These are phyloP conservation scores for Mycena latifolia DNA, from an alignment of 768 basidiomycete genomes.

Conservation along the genomic window DNA sequence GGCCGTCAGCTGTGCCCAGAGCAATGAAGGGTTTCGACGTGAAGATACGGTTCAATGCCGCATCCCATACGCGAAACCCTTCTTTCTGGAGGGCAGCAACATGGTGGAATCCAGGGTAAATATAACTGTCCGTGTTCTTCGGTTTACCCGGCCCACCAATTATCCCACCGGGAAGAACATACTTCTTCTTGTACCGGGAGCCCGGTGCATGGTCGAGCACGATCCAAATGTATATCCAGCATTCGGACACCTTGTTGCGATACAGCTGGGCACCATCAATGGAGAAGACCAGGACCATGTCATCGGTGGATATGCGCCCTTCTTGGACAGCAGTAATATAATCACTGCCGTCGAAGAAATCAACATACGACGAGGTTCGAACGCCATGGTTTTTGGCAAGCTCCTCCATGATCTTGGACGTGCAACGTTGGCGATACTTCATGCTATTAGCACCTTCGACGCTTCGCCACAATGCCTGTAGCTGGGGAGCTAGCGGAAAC, in stretches of 20 bases:
- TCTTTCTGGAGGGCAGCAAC: constrained; percentile 32
- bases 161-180: constrained; percentile 42
- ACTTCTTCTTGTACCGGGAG: constrained; percentile 42
- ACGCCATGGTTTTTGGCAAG: constrained; percentile 12
- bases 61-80: background rate
- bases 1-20: constrained; percentile 39
- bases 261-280: constrained; percentile 44
- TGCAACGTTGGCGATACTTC: constrained; percentile 41
- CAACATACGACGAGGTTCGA: constrained; percentile 22
- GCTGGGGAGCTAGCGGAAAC: constrained; percentile 55
- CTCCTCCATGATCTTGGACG: constrained; percentile 31
- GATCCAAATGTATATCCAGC: constrained; percentile 43
- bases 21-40: constrained; percentile 26
- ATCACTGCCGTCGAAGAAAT: constrained; percentile 46
- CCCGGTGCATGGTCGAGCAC: constrained; percentile 41
- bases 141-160: constrained; percentile 48
- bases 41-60: background rate
- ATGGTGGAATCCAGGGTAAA: constrained; percentile 42
- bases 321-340: constrained; percentile 41
- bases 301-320: constrained; percentile 38
- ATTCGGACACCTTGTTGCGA: constrained; percentile 33
- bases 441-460: constrained; percentile 39
- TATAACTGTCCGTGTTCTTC: constrained; percentile 44
- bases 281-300: constrained; percentile 37
- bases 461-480: constrained; percentile 52